Evolutionary conservation across 1,139 yeast genomes (phyloP).

Genomic region (Candida labiduridarum): DNA sequence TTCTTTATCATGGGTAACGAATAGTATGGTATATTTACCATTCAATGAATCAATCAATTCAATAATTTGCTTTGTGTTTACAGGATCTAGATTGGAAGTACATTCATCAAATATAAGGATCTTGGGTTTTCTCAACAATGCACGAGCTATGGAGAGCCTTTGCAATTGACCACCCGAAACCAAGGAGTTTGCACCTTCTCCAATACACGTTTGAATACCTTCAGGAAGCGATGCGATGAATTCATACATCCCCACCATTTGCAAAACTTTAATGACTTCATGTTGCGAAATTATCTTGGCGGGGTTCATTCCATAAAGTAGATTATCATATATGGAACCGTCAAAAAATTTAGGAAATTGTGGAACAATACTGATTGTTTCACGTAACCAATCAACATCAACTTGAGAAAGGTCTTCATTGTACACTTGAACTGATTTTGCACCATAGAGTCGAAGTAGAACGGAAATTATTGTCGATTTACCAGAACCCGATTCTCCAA

Average conservation of each 20-base stretch:
- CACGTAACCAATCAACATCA: slow-evolving; percentile 52
- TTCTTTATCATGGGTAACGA: slow-evolving; percentile 62
- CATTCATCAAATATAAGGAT: slow-evolving; percentile 76
- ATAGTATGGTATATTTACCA: slow-evolving; percentile 39
- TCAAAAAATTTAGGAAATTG: slow-evolving; percentile 68
- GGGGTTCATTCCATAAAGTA: slow-evolving; percentile 58
- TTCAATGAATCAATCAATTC: slow-evolving; percentile 42
- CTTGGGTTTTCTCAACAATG: slow-evolving; percentile 62
- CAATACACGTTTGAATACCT: slow-evolving; percentile 60
- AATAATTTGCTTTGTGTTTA: slow-evolving; percentile 45
- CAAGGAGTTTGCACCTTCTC: slow-evolving; percentile 47
- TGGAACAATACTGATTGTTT: slow-evolving; percentile 62
- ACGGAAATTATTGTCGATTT: slow-evolving; percentile 68
- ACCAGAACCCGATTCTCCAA: slow-evolving; percentile 82
- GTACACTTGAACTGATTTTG: slow-evolving; percentile 36
- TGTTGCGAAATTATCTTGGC: slow-evolving; percentile 25
- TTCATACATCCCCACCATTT: slow-evolving; percentile 49
- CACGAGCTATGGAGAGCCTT: slow-evolving; percentile 74
- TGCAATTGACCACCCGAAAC: slow-evolving; percentile 85
- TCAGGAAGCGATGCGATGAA: slow-evolving; percentile 56
- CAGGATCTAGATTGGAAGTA: slow-evolving; percentile 75
- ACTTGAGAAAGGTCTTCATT: slow-evolving; percentile 45
- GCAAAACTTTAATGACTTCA: slow-evolving; percentile 44
- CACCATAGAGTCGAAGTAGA: slow-evolving; percentile 51
- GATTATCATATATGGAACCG: slow-evolving; percentile 67